Conservation (phyloP, 495 filamentous ascomycete species). For the Tuber borchii region DNA sequence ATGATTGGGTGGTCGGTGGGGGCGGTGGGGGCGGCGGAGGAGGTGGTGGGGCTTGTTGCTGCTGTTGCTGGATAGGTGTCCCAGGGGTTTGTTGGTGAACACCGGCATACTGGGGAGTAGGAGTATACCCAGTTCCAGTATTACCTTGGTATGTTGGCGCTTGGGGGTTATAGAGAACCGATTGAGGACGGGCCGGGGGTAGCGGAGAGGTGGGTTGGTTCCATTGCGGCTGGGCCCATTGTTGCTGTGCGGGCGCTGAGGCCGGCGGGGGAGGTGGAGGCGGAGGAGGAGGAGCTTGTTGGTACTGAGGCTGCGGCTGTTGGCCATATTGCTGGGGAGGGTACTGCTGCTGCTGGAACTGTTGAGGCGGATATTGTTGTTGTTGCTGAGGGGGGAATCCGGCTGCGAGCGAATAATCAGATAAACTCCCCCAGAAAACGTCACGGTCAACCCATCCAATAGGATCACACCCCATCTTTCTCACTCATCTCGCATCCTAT, state of each 20-base stretch:
- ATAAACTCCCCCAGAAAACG: neutral
- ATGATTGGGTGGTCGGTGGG: slow-evolving; percentile 21
- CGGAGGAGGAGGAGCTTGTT: slow-evolving; percentile 9
- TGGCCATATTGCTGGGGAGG: slow-evolving; percentile 20
- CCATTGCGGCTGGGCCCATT: slow-evolving; percentile 21
- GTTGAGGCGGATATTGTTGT: slow-evolving; percentile 11
- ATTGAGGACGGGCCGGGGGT: slow-evolving; percentile 13
- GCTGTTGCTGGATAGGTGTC: slow-evolving; percentile 20
- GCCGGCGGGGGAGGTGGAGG: slow-evolving; percentile 3
- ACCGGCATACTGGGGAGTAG: slow-evolving; percentile 10
- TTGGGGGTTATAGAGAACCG: slow-evolving; percentile 23
- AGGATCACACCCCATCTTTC: neutral
- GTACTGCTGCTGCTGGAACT: slow-evolving; percentile 21
- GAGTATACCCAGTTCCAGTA: slow-evolving; percentile 14
- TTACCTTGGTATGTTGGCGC: slow-evolving; percentile 14
- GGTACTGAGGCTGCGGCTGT: slow-evolving; percentile 22
- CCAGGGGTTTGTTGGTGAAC: slow-evolving; percentile 9
- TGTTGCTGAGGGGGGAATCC: slow-evolving; percentile 23
- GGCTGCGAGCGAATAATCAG: slow-evolving; percentile 4
- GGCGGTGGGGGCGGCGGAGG: slow-evolving; percentile 31
- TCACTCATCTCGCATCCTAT: neutral
- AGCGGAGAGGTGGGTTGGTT: slow-evolving; percentile 8
- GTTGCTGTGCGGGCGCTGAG: slow-evolving; percentile 11
- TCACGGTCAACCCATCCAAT: neutral
- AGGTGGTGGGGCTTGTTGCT: slow-evolving; percentile 17